Base-by-base conservation (phyloP, 2,329 filamentous ascomycete species). In the Aciculosporium take region DNA sequence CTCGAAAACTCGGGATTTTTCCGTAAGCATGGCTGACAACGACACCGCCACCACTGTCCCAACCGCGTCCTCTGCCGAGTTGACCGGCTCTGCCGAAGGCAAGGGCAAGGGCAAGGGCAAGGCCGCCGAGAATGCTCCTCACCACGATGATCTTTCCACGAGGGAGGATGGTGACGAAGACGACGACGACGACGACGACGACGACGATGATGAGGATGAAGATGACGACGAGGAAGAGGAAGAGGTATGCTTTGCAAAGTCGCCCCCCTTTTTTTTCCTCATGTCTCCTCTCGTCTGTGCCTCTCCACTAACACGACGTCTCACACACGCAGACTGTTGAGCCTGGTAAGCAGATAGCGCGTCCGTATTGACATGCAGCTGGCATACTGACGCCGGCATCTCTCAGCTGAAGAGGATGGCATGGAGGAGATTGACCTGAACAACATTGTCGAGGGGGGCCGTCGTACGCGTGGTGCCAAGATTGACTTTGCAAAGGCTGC, bases 71-170 rank as follows among this genome's bases (percentile, higher is more conserved):
- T 56, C 68, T 45, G 47, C 53, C 40, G 58, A 60, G 47, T 58
- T 55, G 49, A 53, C 57, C 13, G 25, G 24, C 52, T 56, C 59
- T 47, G 59, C 72, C 46, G 70, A 76, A 55, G 66, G 69, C 61
- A 94, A 94, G 73, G 85, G 84, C 64, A 94, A 94, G 73, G 85
- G 84, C 64, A 94, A 94, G 72, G 86, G 86, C 68, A 94, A 94
- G 71, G 73, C 76, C 38, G 58, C 67, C 50, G 64, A 72, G 46
- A 58, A 63, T 39, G 61, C 62, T 41, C 61, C 61, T 41, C 63
- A 77, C 50, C 76, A 82, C 52, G 65, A 76, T 56, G 41, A 41
- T 18, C 29, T 30, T 30, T 71, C 71, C 56, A 83, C 86, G 74
- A 82, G 81, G 34, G 81, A 86, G 52, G 81, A 82, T 25, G 76